phyloP scores from a whole-genome alignment of 2,329 filamentous ascomycete genomes.

The Paraphoma chrysanthemicola region DNA sequence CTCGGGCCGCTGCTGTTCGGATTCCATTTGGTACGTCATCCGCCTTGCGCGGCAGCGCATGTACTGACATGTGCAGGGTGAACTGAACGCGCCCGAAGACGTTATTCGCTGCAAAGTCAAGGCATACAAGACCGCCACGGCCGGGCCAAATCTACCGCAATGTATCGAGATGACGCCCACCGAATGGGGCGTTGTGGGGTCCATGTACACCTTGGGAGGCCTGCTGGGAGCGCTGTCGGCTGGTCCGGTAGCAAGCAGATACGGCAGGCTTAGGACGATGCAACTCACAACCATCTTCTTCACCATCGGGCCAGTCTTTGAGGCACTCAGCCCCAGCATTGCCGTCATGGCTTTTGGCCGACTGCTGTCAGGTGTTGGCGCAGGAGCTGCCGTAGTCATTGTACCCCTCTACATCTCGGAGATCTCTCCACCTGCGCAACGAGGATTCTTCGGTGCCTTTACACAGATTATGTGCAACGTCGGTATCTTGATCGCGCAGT shows the following conservation, averaged over 20 bases:
- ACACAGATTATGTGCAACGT: conserved; percentile 95
- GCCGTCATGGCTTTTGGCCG: conserved; percentile 74
- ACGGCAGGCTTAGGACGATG: conserved; percentile 79
- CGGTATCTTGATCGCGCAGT: conserved; percentile 84
- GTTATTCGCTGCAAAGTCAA: conserved; percentile 84
- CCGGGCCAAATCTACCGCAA: conserved; percentile 62
- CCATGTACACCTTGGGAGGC: conserved; percentile 89
- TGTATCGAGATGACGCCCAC: conserved; percentile 89
- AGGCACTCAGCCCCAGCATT: conserved; percentile 74
- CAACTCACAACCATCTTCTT: conserved; percentile 79
- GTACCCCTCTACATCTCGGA: conserved; percentile 96
- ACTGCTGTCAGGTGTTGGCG: conserved; percentile 80
- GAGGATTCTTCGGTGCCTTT: conserved; percentile 80
- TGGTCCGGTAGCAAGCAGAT: conserved; percentile 78
- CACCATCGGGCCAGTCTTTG: conserved; percentile 74
- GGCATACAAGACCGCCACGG: conserved; percentile 51
- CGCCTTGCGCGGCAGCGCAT: not conserved
- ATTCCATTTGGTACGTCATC: conserved; percentile 76
- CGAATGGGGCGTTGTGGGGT: conserved; percentile 85
- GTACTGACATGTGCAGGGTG: conserved; percentile 66
- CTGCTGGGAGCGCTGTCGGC: conserved; percentile 81
- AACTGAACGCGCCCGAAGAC: conserved; percentile 93
- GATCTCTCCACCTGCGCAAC: conserved; percentile 72
- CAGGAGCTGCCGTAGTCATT: conserved; percentile 88
- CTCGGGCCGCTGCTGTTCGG: conserved; percentile 93